Percentiles rank a stretch among this genome's conserved stretches.
These are phyloP conservation scores for Prunus fruticosa DNA, from an alignment of 306 rosid species.

Conservation along the genomic window DNA sequence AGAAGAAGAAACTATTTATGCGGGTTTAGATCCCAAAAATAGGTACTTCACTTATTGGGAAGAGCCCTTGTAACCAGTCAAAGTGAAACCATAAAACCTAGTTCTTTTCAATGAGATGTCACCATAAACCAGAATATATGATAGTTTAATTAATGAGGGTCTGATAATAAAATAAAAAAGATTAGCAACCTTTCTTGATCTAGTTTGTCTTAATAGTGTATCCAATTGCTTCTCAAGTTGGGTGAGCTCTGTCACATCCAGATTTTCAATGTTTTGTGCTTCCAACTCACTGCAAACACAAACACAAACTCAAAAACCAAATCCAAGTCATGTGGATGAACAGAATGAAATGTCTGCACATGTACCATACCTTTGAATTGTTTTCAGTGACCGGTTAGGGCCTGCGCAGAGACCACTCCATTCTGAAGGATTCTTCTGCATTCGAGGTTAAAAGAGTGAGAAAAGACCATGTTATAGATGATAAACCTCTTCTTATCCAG, in stretches of 20 bases:
- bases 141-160: neutral
- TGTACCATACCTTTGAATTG: conserved; percentile 12
- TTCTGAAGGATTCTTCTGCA: conserved; percentile 5
- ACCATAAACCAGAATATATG: neutral
- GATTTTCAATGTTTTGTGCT: conserved; percentile 16
- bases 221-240: conserved; percentile 24
- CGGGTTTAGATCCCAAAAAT: neutral
- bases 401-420: neutral
- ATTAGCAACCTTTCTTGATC: conserved; percentile 23
- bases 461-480: neutral
- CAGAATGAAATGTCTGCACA: neutral
- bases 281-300: conserved; percentile 17
- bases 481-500: neutral
- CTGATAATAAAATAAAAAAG: neutral
- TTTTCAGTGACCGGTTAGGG: conserved; percentile 8
- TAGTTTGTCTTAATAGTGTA: conserved; percentile 4
- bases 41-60: neutral
- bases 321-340: neutral
- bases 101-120: neutral
- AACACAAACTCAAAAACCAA: neutral
- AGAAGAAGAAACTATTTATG: neutral
- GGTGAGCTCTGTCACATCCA: conserved; percentile 21
- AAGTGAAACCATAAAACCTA: neutral
- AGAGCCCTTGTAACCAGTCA: neutral
- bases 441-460: neutral